Evolutionary conservation across 441 rosid species (phyloP).

Genomic region (Pelargonium australe): DNA sequence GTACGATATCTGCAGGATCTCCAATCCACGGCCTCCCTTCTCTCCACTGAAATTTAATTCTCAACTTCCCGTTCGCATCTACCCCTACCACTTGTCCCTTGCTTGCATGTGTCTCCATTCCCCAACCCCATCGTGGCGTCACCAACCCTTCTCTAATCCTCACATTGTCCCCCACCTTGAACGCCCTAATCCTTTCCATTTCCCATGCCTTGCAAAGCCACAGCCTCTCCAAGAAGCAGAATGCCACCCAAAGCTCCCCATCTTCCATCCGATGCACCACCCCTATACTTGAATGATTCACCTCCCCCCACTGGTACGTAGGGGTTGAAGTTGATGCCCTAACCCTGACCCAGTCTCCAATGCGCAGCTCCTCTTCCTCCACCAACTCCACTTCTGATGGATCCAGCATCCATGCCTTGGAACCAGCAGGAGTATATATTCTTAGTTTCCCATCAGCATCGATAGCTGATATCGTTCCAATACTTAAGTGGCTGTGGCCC

Average conservation of each 20-base stretch:
- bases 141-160: slow-evolving; percentile 69
- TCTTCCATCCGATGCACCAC: slow-evolving; percentile 85
- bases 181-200: slow-evolving; percentile 74
- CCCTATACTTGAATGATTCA: slow-evolving; percentile 75
- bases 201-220: slow-evolving; percentile 93
- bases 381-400: slow-evolving; percentile 84
- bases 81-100: slow-evolving; percentile 86
- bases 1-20: slow-evolving; percentile 87
- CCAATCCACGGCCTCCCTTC: slow-evolving; percentile 98
- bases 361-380: slow-evolving; percentile 66
- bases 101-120: slow-evolving; percentile 97
- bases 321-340: slow-evolving; percentile 60
- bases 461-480: slow-evolving; percentile 75
- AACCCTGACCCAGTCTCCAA: slow-evolving; percentile 93
- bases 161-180: slow-evolving; percentile 70
- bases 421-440: slow-evolving; percentile 83
- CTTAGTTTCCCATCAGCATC: slow-evolving; percentile 95
- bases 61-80: slow-evolving; percentile 86
- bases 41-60: slow-evolving; percentile 92
- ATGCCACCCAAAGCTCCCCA: slow-evolving; percentile 72
- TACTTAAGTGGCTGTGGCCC: slow-evolving; percentile 68
- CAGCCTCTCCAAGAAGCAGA: slow-evolving; percentile 81
- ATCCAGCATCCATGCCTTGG: slow-evolving; percentile 95
- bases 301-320: slow-evolving; percentile 95
- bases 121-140: slow-evolving; percentile 97